Base-by-base conservation (phyloP, 176 grass and related monocot genomes). In the Aechmea fasciata region DNA sequence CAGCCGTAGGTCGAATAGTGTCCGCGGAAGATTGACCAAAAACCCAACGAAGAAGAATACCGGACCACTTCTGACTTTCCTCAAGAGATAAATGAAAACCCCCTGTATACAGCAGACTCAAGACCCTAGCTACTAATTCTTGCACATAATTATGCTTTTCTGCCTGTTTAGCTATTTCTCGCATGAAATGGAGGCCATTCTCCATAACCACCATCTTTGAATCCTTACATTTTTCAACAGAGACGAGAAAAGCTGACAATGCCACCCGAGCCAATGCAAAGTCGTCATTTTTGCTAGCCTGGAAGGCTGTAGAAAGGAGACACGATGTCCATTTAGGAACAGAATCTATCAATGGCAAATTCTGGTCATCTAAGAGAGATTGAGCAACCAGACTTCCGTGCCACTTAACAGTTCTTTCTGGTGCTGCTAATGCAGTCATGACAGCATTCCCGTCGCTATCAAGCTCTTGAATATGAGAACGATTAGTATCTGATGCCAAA, bases 391-490 rank as follows among this genome's bases (percentile, higher is more conserved):
- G 76, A 64, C 81, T 69, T 77, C 88, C 93, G 83, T 97, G 93
- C 93, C 93, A 97, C 71, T 90, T 97, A 17, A 97, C 93, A 51
- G 89, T 90, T 84, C 93, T 92, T 82, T 97, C 93, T 11, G 85
- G 76, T 73, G 93, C 93, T 57, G 68, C 92, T 53, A 97, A 70
- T 20, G 89, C 89, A 69, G 88, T 84, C 73, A 88, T 82, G 13
- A 97, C 82, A 57, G 93, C 77, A 83, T 85, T 74, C 55, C 93
- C 93, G 1, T 92, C 89, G 47, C 76, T 81, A 85, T 92, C 89
- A 73, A 97, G 84, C 72, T 97, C 93, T 85, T 90, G 93, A 80
- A 97, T 90, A 78, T 66, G 84, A 73, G 67, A 83, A 49, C 93
- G 83, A 41, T 97, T 97, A 50, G 80, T 26, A 72, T 88, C 79